Percentiles rank a stretch among this genome's conserved stretches.
Evolutionary conservation across 257 asterid genomes (phyloP).

Genomic region (Pogostemon cablin): DNA sequence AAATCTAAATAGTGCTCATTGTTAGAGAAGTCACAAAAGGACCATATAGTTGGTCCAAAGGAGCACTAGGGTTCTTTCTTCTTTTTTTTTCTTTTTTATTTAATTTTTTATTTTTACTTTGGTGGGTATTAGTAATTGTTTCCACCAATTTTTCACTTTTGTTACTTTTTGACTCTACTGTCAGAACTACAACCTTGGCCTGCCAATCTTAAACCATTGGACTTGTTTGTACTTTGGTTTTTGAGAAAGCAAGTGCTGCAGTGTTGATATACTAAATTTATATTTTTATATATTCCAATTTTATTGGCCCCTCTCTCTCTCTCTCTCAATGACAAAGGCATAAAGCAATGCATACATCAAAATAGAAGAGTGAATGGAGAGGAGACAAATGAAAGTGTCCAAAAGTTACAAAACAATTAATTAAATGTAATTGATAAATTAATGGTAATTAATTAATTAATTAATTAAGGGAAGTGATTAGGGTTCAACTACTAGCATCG

Average conservation of each 20-base stretch:
- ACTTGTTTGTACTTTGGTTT: conserved; percentile 40
- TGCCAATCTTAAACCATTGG: conserved; percentile 47
- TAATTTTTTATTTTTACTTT: background rate
- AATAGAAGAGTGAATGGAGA: conserved; percentile 32
- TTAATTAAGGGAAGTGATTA: conserved; percentile 15
- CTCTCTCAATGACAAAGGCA: background rate
- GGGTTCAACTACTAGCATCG: conserved; percentile 17
- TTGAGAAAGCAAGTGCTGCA: conserved; percentile 57
- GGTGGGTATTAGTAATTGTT: too few relatives aligned
- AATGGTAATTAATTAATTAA: background rate
- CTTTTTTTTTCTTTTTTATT: background rate
- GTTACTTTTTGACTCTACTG: conserved; percentile 42
- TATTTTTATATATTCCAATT: background rate
- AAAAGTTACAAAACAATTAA: conserved; percentile 31
- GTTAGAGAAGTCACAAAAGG: conserved; percentile 26
- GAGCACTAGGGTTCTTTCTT: conserved; percentile 34
- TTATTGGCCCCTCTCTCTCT: background rate
- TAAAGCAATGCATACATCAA: conserved; percentile 11
- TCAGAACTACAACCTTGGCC: conserved; percentile 67
- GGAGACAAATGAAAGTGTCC: conserved; percentile 32
- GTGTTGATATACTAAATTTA: conserved; percentile 48
- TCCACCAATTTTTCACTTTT: conserved; percentile 6
- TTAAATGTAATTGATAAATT: too few relatives aligned
- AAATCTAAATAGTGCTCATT: conserved; percentile 36
- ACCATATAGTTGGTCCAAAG: conserved; percentile 37